These are phyloP conservation scores for Astragalus membranaceus DNA, from an alignment of 306 rosid genomes.

Conservation along the genomic window DNA sequence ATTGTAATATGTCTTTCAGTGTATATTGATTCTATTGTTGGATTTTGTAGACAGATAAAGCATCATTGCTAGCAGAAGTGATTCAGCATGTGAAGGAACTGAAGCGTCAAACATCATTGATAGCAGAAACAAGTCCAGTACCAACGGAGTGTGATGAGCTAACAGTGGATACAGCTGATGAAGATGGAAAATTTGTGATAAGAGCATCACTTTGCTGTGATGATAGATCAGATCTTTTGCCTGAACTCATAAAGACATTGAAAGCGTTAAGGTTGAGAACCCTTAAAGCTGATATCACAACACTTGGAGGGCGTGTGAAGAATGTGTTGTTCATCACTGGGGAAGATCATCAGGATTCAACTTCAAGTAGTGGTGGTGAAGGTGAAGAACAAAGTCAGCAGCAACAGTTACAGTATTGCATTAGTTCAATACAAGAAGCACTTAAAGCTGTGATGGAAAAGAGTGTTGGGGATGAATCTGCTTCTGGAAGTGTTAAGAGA, in stretches of 20 bases:
- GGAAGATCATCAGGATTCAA: slow-evolving; percentile 36
- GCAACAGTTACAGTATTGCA: slow-evolving; percentile 38
- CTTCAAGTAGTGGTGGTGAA: slow-evolving; percentile 17
- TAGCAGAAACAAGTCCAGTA: slow-evolving; percentile 69
- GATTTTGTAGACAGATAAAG: slow-evolving; percentile 76
- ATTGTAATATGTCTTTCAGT: too few species aligned
- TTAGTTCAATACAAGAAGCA: slow-evolving; percentile 77
- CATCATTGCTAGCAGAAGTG: slow-evolving; percentile 89
- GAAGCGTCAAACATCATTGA: slow-evolving; percentile 75
- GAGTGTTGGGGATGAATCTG: slow-evolving; percentile 44
- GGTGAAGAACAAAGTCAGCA: slow-evolving; percentile 20
- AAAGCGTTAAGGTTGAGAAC: slow-evolving; percentile 68
- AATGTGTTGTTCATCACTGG: slow-evolving; percentile 75
- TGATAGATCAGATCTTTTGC: slow-evolving; percentile 77
- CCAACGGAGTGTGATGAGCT: slow-evolving; percentile 84
- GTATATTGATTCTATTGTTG: not conserved
- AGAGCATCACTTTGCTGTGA: slow-evolving; percentile 92
- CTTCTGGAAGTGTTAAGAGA: slow-evolving; percentile 69
- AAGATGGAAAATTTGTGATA: slow-evolving; percentile 66
- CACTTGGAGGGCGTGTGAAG: slow-evolving; percentile 87
- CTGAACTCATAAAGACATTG: slow-evolving; percentile 73
- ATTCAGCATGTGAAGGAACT: slow-evolving; percentile 90
- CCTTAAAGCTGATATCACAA: slow-evolving; percentile 81
- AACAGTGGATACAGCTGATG: slow-evolving; percentile 67
- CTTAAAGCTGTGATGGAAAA: slow-evolving; percentile 87